Base-by-base conservation (phyloP, 2,329 filamentous ascomycete genomes). In the Aspergillus oerlinghausenensis region DNA sequence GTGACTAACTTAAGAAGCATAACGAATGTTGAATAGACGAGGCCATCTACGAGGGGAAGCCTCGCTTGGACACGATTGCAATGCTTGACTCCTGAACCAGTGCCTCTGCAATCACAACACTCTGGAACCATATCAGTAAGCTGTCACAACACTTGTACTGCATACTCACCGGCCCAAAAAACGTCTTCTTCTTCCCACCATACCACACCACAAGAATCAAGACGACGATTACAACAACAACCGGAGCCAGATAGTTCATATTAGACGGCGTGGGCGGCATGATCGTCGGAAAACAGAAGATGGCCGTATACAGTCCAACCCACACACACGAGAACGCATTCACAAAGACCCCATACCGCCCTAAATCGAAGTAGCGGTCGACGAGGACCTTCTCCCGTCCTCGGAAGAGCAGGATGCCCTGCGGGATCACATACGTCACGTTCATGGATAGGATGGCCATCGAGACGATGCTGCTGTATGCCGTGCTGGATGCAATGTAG, bases 261-360 rank as follows among this genome's bases (percentile, higher is more conserved):
- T 73, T 77, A 38, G 75, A 67, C 0, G 71, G 55, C 1, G 74
- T 76, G 0, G 78, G 74, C 0, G 77, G 79, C 63, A 75, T 67
- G 0, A 63, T 55, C 1, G 69, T 70, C 0, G 78, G 79, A 38
- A 81, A 79, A 0, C 71, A 77, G 60, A 78, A 78, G 43, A 82
- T 78, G 1, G 80, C 57, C 38, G 78, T 73, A 0, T 75, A 75
- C 6, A 81, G 57, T 0, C 71, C 47, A 21, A 80, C 72, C 77
- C 79, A 83, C 1, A 72, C 54, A 17, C 77, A 65, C 0, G 76
- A 71, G 6, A 80, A 54, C 0, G 72, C n/a, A 28, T 82, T 82
- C 42, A 74, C 50, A 1, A 68, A 55, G 0, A 65, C 55, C 1
- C 77, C 78, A 14, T 72, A 50, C 0, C 50, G 57, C 0, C 75